A percentile compares a stretch with the other conserved stretches of the same genome.
These are phyloP conservation scores for Ceratobasidium sp. DNA, from an alignment of 1,284 basidiomycete genomes.

Conservation along the genomic window DNA sequence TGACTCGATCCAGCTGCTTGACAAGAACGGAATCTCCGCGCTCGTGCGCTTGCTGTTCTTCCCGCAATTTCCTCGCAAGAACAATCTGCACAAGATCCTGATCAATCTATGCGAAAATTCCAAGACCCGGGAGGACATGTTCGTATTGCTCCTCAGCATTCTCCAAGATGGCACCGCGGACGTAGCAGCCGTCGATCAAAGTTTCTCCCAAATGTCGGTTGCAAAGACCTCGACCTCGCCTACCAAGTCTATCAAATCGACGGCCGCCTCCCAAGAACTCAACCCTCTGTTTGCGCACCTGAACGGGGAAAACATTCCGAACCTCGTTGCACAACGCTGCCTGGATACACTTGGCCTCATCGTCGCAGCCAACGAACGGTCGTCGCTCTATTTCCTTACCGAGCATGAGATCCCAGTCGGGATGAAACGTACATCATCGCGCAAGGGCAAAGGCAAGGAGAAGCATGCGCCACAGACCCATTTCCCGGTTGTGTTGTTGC, in stretches of 20 bases:
- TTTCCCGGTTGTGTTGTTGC: constrained; percentile 86
- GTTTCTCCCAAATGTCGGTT: constrained; percentile 90
- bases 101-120: constrained; percentile 96
- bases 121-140: constrained; percentile 88
- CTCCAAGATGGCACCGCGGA: constrained; percentile 95
- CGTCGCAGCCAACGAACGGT: constrained; percentile 80
- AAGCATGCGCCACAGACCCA: constrained; percentile 80
- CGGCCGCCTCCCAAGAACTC: constrained; percentile 56
- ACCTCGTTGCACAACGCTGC: constrained; percentile 90
- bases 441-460: constrained; percentile 94
- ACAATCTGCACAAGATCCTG: constrained; percentile 85
- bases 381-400: constrained; percentile 89
- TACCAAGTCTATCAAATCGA: constrained; percentile 68
- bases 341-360: constrained; percentile 88
- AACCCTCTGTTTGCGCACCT: constrained; percentile 62
- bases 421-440: constrained; percentile 68
- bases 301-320: constrained; percentile 84
- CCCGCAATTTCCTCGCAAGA: constrained; percentile 85
- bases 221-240: constrained; percentile 64
- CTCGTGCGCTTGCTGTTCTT: constrained; percentile 95
- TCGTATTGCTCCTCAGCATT: constrained; percentile 90
- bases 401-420: constrained; percentile 87
- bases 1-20: constrained; percentile 93
- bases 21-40: constrained; percentile 87
- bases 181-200: constrained; percentile 88